phyloP scores from a whole-genome alignment of 2,329 filamentous ascomycete species.

The Xylaria sp. region DNA sequence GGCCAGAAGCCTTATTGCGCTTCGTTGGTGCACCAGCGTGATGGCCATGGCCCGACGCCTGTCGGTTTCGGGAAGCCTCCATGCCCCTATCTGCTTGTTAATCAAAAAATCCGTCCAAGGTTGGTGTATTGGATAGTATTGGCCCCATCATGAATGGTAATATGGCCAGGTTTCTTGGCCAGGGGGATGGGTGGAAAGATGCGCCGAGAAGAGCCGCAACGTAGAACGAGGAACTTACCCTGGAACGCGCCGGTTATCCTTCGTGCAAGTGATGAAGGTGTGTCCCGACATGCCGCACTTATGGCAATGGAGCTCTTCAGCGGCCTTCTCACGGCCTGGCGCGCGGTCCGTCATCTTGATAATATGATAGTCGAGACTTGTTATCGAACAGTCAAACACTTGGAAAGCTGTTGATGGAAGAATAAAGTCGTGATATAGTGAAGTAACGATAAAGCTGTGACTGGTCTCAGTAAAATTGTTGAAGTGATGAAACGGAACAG shows the following conservation, averaged over 20 bases:
- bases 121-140: neutral
- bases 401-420: neutral
- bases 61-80: conserved; percentile 30
- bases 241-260: conserved; percentile 31
- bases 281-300: conserved; percentile 34
- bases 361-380: neutral
- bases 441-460: neutral
- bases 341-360: conserved; percentile 26
- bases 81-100: conserved; percentile 27
- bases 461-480: too few species aligned
- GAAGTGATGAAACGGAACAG: too few species aligned
- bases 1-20: conserved; percentile 27
- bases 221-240: conserved; percentile 27
- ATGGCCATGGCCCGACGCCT: conserved; percentile 24
- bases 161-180: neutral
- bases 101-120: neutral
- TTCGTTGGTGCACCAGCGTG: conserved; percentile 17
- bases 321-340: conserved; percentile 27
- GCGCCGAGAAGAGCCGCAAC: neutral
- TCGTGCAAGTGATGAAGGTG: conserved; percentile 32
- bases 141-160: neutral
- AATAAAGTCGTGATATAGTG: neutral
- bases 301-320: conserved; percentile 30
- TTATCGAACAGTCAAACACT: neutral
- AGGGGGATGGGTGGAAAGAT: neutral